Evolutionary conservation across 805 yeast genomes (phyloP), one percentile per base, ranked within the genome.

Genomic region (Ogataea pini): DNA sequence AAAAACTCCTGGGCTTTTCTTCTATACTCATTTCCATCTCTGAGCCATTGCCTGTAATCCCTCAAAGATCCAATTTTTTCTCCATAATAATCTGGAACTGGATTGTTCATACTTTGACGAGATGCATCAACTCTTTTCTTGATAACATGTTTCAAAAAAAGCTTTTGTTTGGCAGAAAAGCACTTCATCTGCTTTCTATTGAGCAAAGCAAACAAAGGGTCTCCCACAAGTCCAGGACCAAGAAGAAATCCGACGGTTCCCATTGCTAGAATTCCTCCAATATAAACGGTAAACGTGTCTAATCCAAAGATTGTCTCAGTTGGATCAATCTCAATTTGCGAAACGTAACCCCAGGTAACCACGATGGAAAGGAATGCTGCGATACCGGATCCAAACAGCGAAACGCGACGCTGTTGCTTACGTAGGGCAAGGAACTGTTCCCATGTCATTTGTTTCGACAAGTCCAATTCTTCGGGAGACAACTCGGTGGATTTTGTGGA

Each of bases 71-170:
- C 89, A 52, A 94, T 91, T 69, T 88, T 88, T 71, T 94, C 99
- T 34, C 99, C 99, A 65, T 94, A 94, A 71, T 90, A 94, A 69
- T 94, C 99, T n/a, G 97, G 97, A 40, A 94, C 96, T 12, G 98
- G 98, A 69, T 92, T 94, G 47, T 87, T 78, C 70, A 90, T 85
- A 61, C 90, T 82, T 71, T 91, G 97, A 48, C 86, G 82, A 16
- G 91, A 79, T 17, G 99, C 96, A 71, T 94, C 96, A 25, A 91
- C 97, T 61, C 99, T 78, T 69, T 89, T 86, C 49, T 75, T 74
- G 58, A 79, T 80, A 54, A 94, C 78, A 62, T 82, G 92, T 55
- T 78, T 78, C 64, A 92, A 73, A 59, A 92, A 94, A 33, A 77
- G 73, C 55, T 82, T 78, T 63, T 92, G 90, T 71, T 86, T 91